Percentiles rank a stretch among this genome's conserved stretches.
Conservation (phyloP, 1,284 basidiomycete genomes). For the Rhodotorula sp. region DNA sequence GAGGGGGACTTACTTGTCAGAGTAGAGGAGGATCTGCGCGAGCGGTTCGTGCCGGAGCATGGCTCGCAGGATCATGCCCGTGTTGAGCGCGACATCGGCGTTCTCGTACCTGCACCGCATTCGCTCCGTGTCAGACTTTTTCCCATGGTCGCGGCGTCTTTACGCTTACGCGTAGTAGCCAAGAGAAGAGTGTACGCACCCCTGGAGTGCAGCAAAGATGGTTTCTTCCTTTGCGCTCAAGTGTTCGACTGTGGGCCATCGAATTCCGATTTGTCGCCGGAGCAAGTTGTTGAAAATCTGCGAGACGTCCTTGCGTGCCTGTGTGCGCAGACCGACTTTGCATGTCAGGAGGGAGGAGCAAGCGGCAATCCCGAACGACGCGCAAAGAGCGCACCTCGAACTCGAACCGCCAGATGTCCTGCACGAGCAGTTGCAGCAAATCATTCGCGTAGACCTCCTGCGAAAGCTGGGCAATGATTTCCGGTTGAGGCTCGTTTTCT, state of each 20-base stretch:
- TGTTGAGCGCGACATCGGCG: conserved; percentile 92
- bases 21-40: conserved; percentile 84
- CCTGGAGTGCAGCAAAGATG: conserved; percentile 80
- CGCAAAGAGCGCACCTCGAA: conserved; percentile 69
- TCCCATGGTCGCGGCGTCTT: too few species aligned
- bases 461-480: conserved; percentile 80
- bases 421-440: conserved; percentile 75
- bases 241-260: conserved; percentile 94
- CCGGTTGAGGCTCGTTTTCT: conserved; percentile 44
- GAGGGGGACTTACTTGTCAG: conserved; percentile 68
- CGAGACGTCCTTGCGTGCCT: conserved; percentile 81
- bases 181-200: conserved; percentile 50
- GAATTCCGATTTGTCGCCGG: conserved; percentile 85
- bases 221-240: conserved; percentile 80
- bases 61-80: conserved; percentile 96
- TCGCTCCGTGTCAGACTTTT: not conserved
- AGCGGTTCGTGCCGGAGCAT: conserved; percentile 93
- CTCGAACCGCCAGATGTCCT: conserved; percentile 80
- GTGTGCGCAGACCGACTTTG: not conserved
- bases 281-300: conserved; percentile 97
- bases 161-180: too few species aligned
- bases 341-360: not conserved
- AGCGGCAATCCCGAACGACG: too few species aligned
- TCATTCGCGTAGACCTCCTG: conserved; percentile 94
- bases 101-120: conserved; percentile 68